Evolutionary conservation across 2,329 filamentous ascomycete genomes (phyloP), one percentile per base, ranked within the genome.

Genomic region (Fusarium compactum): DNA sequence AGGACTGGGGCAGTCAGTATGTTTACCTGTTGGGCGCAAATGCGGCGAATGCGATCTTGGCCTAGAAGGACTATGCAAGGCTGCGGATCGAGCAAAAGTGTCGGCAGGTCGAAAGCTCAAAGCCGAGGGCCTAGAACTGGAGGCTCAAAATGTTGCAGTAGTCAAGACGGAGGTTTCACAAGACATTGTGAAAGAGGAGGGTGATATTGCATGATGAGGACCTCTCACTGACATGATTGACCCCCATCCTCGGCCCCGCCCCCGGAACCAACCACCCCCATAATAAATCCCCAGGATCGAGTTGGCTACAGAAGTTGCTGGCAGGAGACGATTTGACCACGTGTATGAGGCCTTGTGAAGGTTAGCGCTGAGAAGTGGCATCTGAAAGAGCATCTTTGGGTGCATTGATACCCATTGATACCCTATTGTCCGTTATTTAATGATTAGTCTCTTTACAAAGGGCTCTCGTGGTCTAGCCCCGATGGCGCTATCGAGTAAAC

Each of bases 21-120:
- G 95, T 78, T 82, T 94, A 69, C 94, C 94, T 1, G 88, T 95
- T 3, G 93, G 92, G 0, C 85, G 91, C 69, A 89, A 87, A 72
- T 99, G 96, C 81, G 94, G 93, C 20, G 91, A 96, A 51, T 99
- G 96, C 81, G 91, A 92, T 69, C 81, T 98, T 51, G 93, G 93
- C 1, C 83, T 91, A 22, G 85, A 85, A 32, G 93, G 93, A 6
- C 80, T 98, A 62, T 99, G 96, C 81, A 89, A 86, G 77, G 87
- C 88, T 14, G 92, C 92, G 29, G 88, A 94, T 66, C 83, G 85
- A 76, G 88, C 85, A 54, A 90, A 92, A 81, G 87, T 91, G 8
- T 78, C 80, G 10, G 85, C 87, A 63, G 87, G 86, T 25, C 85
- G 85, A 69, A 90, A 84, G 79, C 74, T 79, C 34, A 78, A 76